Evolutionary conservation across 371 early-diverging fungal genomes (phyloP).

Genomic region (Lichtheimia ramosa): DNA sequence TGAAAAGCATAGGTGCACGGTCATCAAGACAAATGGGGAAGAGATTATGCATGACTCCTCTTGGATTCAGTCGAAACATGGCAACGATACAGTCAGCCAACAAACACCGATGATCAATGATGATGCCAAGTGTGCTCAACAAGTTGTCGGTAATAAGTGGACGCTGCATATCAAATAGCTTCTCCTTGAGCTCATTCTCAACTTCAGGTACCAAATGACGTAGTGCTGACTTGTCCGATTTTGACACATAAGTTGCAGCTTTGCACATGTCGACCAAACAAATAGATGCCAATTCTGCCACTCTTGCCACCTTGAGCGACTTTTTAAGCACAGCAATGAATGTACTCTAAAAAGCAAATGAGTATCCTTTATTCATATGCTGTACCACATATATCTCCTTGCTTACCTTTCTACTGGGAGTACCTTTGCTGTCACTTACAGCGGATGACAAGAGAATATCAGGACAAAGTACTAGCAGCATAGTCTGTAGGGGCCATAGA

Average conservation of each 20-base stretch:
- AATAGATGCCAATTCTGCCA: conserved; percentile 73
- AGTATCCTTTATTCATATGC: neutral
- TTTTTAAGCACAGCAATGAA: conserved; percentile 70
- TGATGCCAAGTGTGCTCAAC: conserved; percentile 53
- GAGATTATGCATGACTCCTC: conserved; percentile 57
- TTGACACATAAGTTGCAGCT: conserved; percentile 70
- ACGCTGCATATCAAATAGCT: conserved; percentile 61
- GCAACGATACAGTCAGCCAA: conserved; percentile 71
- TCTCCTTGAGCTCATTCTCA: conserved; percentile 73
- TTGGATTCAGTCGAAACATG: conserved; percentile 64
- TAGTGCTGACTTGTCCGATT: conserved; percentile 63
- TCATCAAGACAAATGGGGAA: conserved; percentile 64
- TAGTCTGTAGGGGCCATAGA: conserved; percentile 81
- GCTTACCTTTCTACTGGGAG: neutral
- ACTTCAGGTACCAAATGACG: conserved; percentile 70
- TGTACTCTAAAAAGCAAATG: conserved; percentile 33
- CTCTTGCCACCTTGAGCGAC: conserved; percentile 55
- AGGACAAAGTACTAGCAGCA: conserved; percentile 74
- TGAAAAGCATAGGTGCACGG: conserved; percentile 60
- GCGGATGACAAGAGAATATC: conserved; percentile 56
- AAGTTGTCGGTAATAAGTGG: conserved; percentile 58
- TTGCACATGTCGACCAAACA: conserved; percentile 82
- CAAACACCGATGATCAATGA: conserved; percentile 31
- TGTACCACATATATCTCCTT: conserved; percentile 2
- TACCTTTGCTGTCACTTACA: neutral